These are phyloP conservation scores for Ajuga reptans DNA, from an alignment of 305 asterid species.

Conservation along the genomic window DNA sequence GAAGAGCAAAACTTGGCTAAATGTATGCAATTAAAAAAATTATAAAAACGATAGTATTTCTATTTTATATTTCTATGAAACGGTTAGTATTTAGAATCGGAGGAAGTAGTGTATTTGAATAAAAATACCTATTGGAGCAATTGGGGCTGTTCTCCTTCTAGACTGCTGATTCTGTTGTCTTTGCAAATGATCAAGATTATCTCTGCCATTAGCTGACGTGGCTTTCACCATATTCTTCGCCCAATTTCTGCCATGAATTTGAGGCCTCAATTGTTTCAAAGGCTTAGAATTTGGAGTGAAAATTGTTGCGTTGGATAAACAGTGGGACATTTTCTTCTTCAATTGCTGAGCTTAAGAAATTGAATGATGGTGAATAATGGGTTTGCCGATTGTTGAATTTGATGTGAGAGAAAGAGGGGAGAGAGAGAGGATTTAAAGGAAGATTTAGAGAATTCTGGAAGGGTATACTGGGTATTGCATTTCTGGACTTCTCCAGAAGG, in stretches of 20 bases:
- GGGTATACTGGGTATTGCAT: slow-evolving; percentile 25
- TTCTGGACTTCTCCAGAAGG: slow-evolving; percentile 46
- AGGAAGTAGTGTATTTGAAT: too few relatives aligned
- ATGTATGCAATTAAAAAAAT: too few relatives aligned
- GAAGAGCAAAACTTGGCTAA: too few relatives aligned
- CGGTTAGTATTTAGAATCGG: too few relatives aligned
- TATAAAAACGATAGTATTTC: too few relatives aligned
- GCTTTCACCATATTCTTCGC: slow-evolving; percentile 20
- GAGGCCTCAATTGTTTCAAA: slow-evolving; percentile 9
- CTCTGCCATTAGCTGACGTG: slow-evolving; percentile 32
- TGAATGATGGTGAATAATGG: background rate
- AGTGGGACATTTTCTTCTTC: slow-evolving; percentile 32
- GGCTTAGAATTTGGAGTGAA: slow-evolving; percentile 17
- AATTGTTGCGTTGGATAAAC: slow-evolving; percentile 30
- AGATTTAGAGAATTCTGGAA: slow-evolving; percentile 42
- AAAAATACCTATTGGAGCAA: slow-evolving; percentile 50
- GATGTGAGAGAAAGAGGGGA: background rate
- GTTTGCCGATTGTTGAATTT: background rate
- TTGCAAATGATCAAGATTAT: slow-evolving; percentile 44
- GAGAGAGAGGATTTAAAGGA: slow-evolving; percentile 19
- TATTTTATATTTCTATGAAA: too few relatives aligned
- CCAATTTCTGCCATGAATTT: background rate
- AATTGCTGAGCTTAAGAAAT: background rate
- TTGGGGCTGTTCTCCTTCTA: slow-evolving; percentile 33
- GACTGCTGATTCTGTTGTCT: slow-evolving; percentile 36